A percentile compares a stretch with the other conserved stretches of the same genome.
Conservation (phyloP, 805 yeast genomes). For the Wickerhamiella cacticola region DNA sequence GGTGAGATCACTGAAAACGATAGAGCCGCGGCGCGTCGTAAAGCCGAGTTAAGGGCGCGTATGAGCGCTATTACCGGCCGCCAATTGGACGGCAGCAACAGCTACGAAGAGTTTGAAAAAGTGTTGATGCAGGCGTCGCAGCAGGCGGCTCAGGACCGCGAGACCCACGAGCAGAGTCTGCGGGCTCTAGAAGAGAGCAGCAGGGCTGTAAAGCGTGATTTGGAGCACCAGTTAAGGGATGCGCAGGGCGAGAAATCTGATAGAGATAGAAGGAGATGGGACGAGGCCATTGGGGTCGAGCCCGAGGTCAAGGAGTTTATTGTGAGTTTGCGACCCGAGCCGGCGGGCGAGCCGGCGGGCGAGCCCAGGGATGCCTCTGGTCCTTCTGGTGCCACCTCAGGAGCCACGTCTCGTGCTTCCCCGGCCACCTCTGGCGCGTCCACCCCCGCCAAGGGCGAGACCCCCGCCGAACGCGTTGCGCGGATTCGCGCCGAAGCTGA, state of each 20-base stretch:
- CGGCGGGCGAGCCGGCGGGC: not conserved
- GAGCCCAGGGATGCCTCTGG: not conserved
- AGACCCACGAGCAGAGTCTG: slow-evolving; percentile 47
- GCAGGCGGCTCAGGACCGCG: slow-evolving; percentile 41
- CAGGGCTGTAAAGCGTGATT: slow-evolving; percentile 44
- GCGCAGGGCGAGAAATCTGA: slow-evolving; percentile 27
- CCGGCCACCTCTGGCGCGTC: not conserved
- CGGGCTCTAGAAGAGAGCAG: slow-evolving; percentile 64
- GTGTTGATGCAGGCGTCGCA: slow-evolving; percentile 42
- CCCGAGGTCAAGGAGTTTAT: slow-evolving; percentile 56
- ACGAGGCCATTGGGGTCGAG: slow-evolving; percentile 64
- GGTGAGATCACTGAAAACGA: slow-evolving; percentile 81
- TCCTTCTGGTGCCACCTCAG: not conserved
- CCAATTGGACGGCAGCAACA: slow-evolving; percentile 34
- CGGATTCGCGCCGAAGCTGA: slow-evolving; percentile 25
- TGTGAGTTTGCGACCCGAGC: slow-evolving; percentile 36
- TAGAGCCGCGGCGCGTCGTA: slow-evolving; percentile 64
- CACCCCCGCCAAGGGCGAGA: slow-evolving; percentile 16
- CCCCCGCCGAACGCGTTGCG: slow-evolving; percentile 24
- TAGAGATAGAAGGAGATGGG: slow-evolving; percentile 62
- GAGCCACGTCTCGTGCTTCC: not conserved
- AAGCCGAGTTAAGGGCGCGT: slow-evolving; percentile 66
- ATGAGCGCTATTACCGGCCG: slow-evolving; percentile 92
- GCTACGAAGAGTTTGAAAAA: slow-evolving; percentile 43
- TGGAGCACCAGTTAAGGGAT: slow-evolving; percentile 35